Percentiles rank a stretch among this genome's conserved stretches.
Conservation (phyloP, 805 yeast species). For the Maudiozyma serrabonitensis region DNA sequence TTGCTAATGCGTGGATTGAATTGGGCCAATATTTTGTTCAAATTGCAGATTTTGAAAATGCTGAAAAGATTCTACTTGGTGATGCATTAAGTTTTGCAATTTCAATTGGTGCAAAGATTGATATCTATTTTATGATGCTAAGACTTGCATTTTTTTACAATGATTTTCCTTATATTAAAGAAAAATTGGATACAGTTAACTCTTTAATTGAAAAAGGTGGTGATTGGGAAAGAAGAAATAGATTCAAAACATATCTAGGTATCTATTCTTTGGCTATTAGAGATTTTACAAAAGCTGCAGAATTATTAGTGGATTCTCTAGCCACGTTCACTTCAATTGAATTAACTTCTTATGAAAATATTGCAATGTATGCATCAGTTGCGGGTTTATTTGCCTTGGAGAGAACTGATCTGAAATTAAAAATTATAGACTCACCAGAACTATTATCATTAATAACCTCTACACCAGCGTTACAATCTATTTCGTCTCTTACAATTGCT, state of each 20-base stretch:
- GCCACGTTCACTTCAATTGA: constrained; percentile 95
- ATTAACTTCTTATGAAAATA: constrained; percentile 76
- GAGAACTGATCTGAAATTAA: constrained; percentile 73
- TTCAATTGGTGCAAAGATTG: constrained; percentile 85
- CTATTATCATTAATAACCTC: constrained; percentile 69
- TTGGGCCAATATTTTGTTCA: constrained; percentile 82
- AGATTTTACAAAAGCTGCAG: constrained; percentile 77
- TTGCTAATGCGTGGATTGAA: constrained; percentile 63
- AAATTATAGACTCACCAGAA: constrained; percentile 90
- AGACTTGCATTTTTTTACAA: constrained; percentile 85
- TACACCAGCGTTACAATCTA: constrained; percentile 64
- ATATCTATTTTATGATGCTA: constrained; percentile 67
- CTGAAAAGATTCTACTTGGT: constrained; percentile 42
- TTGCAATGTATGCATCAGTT: constrained; percentile 79
- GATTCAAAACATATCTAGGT: constrained; percentile 87
- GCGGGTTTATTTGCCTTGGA: constrained; percentile 79
- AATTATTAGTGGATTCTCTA: constrained; percentile 75
- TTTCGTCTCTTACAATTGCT: constrained; percentile 73
- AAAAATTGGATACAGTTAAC: constrained; percentile 65
- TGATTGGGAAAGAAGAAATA: constrained; percentile 97
- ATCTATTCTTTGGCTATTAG: constrained; percentile 76
- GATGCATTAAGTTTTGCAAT: constrained; percentile 71
- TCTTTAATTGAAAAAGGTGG: constrained; percentile 88
- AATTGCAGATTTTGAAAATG: constrained; percentile 72
- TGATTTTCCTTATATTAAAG: constrained; percentile 60